A percentile compares a stretch with the other conserved stretches of the same genome.
phyloP scores from a whole-genome alignment of 441 rosid genomes.

The Pelargonium australe region DNA sequence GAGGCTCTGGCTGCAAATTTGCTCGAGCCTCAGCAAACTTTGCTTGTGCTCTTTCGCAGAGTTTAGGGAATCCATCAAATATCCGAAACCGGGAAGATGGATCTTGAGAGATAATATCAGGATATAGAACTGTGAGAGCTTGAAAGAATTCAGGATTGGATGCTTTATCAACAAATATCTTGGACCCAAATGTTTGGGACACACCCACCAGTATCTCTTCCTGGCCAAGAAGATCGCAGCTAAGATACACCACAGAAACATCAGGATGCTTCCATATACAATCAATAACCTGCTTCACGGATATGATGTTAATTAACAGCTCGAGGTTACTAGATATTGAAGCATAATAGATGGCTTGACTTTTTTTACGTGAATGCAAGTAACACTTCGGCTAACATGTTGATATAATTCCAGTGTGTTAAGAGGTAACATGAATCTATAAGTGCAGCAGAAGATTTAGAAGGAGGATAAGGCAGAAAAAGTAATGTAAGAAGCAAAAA shows the following conservation, averaged over 20 bases:
- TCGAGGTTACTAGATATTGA: neutral
- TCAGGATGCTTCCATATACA: conserved; percentile 88
- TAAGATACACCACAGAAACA: conserved; percentile 57
- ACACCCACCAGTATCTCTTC: conserved; percentile 61
- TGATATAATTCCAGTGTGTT: neutral
- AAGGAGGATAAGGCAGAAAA: neutral
- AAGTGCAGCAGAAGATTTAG: neutral
- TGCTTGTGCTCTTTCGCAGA: conserved; percentile 57
- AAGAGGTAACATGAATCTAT: neutral
- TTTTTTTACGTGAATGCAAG: neutral
- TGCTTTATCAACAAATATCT: conserved; percentile 60
- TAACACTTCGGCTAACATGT: neutral
- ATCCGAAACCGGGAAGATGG: conserved; percentile 61
- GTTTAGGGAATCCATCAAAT: conserved; percentile 63
- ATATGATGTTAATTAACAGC: neutral
- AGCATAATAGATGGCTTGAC: neutral
- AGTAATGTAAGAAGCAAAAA: no score
- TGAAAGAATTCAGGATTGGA: conserved; percentile 42
- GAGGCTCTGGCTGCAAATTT: conserved; percentile 53
- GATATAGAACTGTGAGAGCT: conserved; percentile 41
- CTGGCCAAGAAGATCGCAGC: conserved; percentile 76
- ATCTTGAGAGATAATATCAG: conserved; percentile 59
- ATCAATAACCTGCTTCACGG: conserved; percentile 49
- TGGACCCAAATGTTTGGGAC: conserved; percentile 64
- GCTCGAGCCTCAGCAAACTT: conserved; percentile 58